Evolutionary conservation across 148 eudicot genomes (phyloP), one percentile per base, ranked within the genome.

Genomic region (Mesembryanthemum crystallinum): DNA sequence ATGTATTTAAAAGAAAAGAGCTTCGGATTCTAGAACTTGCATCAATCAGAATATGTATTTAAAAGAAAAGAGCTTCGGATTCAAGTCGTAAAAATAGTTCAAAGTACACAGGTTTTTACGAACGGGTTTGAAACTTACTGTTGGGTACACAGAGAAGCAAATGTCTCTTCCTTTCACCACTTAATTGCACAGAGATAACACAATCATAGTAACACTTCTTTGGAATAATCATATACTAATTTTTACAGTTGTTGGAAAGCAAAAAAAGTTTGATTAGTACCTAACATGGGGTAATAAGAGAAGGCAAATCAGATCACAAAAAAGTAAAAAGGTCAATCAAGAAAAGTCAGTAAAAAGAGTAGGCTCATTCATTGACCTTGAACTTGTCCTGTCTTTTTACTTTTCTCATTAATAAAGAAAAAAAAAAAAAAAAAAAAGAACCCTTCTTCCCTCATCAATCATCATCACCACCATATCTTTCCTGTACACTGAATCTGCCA

Each of bases 401-500:
- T 37, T 66, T 32, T 7, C 29, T 1, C 9, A 6, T 21, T 37
- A 35, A 72, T 21, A 25, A 35, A 23, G 49, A 35, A 35, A 35
- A 35, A 35, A 35, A 35, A 35, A 35, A 35, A 69, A 21, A 45
- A 52, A 18, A 17, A 52, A 17, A 52, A 20, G 57, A 52, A 52
- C 57, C n/a, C 57, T 8, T 45, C 13, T n/a, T 18, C 57, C 21
- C n/a, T 12, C 62, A 54, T 55, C 47, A 4, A 11, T n/a, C 62
- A 54, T 55, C 47, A 4, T 58, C 39, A 23, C 39, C 65, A 57
- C n/a, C 23, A 33, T 52, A 35, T n/a, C n/a, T n/a, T n/a, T 17
- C 37, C 52, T 29, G 11, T 72, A 42, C 52, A 14, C 33, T 72
- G 75, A 58, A 72, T 30, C 65, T 33, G 35, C 55, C 51, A 21